Percentiles rank a stretch among this genome's conserved stretches.
Conservation (phyloP, 176 grass and related monocot species). For the Phyllostachys edulis region DNA sequence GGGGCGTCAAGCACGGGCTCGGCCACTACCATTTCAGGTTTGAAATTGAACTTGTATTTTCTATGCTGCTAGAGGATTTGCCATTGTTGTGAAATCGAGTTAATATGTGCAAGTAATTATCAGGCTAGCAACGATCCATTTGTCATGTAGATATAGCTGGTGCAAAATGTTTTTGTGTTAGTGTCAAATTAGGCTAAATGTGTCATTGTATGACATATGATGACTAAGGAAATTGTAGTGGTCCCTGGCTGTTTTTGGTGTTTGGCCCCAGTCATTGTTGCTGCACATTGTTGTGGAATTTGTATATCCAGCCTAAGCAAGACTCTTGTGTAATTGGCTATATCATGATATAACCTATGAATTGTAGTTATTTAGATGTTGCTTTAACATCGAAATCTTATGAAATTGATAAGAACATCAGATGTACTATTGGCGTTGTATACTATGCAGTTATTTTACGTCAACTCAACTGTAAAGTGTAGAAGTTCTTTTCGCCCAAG, state of each 20-base stretch:
- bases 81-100: conserved; percentile 12
- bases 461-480: not conserved
- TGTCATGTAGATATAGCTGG: not conserved
- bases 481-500: not conserved
- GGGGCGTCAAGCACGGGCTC: conserved; percentile 92
- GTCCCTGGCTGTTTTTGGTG: not conserved
- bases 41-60: conserved; percentile 18
- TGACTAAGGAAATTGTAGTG: not conserved
- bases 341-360: not conserved
- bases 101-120: not conserved
- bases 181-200: not conserved
- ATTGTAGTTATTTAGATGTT: not conserved
- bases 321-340: conserved; percentile 15
- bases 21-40: conserved; percentile 99
- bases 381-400: not conserved
- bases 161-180: not conserved
- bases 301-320: not conserved
- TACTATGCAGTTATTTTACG: not conserved
- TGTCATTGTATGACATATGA: not conserved
- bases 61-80: not conserved
- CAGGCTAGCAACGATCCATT: conserved; percentile 2
- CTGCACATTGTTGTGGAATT: not conserved
- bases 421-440: not conserved
- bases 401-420: not conserved
- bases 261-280: not conserved